Percentiles rank a stretch among this genome's conserved stretches.
These are phyloP conservation scores for Puccinia hordei DNA, from an alignment of 1,284 basidiomycete genomes.

Conservation along the genomic window DNA sequence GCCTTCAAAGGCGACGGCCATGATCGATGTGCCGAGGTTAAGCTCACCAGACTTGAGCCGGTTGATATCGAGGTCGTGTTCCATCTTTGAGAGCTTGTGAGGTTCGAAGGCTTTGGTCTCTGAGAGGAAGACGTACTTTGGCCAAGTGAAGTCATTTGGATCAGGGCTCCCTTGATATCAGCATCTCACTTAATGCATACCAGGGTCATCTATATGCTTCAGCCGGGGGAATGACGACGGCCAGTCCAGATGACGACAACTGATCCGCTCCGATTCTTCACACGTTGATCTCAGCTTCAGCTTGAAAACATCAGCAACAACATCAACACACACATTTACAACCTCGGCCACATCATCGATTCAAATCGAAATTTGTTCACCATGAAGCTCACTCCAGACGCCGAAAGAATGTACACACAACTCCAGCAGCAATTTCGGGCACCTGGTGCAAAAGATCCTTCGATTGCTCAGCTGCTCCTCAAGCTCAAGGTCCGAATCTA, in stretches of 20 bases:
- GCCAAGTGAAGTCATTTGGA: background rate
- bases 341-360: background rate
- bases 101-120: background rate
- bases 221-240: background rate
- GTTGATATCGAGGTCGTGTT: slow-evolving; percentile 41
- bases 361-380: background rate
- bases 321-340: no score
- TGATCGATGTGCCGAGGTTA: slow-evolving; percentile 85
- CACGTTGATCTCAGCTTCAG: background rate
- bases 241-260: slow-evolving; percentile 4
- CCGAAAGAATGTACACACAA: slow-evolving; percentile 63
- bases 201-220: background rate
- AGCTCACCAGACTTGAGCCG: slow-evolving; percentile 43
- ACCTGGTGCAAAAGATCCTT: slow-evolving; percentile 69
- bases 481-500: slow-evolving; percentile 69
- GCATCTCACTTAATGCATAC: background rate
- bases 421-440: slow-evolving; percentile 55
- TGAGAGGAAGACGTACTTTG: background rate
- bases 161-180: background rate
- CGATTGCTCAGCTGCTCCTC: slow-evolving; percentile 67
- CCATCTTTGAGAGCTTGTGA: slow-evolving; percentile 19
- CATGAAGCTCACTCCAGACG: slow-evolving; percentile 65
- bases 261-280: background rate
- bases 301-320: no score
- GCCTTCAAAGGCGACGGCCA: slow-evolving; percentile 94